phyloP scores from a whole-genome alignment of 169 alveolate species.

The Eimeria acervulina region DNA sequence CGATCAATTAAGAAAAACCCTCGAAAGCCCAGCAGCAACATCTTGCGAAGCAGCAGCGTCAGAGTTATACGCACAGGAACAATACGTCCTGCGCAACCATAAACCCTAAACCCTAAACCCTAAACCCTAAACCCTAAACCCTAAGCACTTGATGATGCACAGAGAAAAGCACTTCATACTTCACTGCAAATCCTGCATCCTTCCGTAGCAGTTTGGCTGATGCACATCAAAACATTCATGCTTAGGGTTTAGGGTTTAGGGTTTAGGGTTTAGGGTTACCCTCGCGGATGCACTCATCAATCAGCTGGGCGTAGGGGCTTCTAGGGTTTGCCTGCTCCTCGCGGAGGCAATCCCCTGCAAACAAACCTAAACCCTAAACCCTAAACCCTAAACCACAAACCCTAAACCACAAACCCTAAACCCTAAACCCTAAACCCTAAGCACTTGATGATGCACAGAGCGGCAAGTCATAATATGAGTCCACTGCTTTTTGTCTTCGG shows the following conservation, averaged over 20 bases:
- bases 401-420: not conserved
- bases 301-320: conserved; percentile 84
- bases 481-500: too few species aligned
- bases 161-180: too few species aligned
- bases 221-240: too few species aligned
- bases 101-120: conserved; percentile 28
- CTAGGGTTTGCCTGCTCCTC: conserved; percentile 87
- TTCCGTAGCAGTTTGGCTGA: too few species aligned
- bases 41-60: too few species aligned
- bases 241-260: conserved; percentile 42
- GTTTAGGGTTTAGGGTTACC: conserved; percentile 80
- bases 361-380: not conserved
- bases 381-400: not conserved
- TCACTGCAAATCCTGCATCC: too few species aligned
- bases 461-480: too few species aligned
- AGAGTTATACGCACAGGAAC: too few species aligned
- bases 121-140: conserved; percentile 27
- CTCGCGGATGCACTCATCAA: conserved; percentile 86
- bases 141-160: not conserved
- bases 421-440: not conserved
- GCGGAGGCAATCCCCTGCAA: conserved; percentile 85
- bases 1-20: too few species aligned
- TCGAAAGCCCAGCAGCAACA: not conserved
- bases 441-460: too few species aligned
- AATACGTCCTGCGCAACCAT: conserved; percentile 27